Percentiles rank a stretch among this genome's conserved stretches.
Evolutionary conservation across 306 rosid genomes (phyloP).

Genomic region (Castanospermum australe): DNA sequence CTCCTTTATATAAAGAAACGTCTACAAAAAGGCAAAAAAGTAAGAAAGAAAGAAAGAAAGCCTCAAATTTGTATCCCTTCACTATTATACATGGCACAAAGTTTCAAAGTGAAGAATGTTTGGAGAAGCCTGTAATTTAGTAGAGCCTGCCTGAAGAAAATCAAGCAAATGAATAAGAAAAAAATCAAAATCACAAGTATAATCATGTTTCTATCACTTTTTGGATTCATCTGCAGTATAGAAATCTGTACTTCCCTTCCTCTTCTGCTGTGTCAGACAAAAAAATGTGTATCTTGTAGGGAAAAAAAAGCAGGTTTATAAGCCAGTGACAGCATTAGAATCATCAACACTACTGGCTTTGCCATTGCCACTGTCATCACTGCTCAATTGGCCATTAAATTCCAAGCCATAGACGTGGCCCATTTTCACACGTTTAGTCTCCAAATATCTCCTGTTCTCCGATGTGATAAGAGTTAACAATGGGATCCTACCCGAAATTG

Average conservation of each 20-base stretch:
- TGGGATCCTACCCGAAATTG: slow-evolving; percentile 75
- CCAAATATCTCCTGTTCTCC: slow-evolving; percentile 72
- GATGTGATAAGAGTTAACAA: slow-evolving; percentile 65
- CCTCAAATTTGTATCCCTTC: neutral
- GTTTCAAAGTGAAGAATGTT: neutral
- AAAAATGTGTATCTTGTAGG: neutral
- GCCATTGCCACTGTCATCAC: slow-evolving; percentile 39
- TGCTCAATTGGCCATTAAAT: slow-evolving; percentile 28
- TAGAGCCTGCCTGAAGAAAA: neutral
- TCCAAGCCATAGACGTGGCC: slow-evolving; percentile 63
- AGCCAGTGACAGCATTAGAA: slow-evolving; percentile 30
- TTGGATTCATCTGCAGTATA: neutral
- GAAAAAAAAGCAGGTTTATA: slow-evolving; percentile 6
- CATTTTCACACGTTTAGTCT: slow-evolving; percentile 80
- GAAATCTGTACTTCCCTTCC: neutral
- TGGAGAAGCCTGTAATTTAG: neutral
- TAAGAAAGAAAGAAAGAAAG: neutral
- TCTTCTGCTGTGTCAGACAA: neutral
- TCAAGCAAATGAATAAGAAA: slow-evolving; percentile 15
- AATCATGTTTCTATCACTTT: slow-evolving; percentile 1
- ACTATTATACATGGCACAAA: neutral
- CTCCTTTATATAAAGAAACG: neutral
- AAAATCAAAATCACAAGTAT: slow-evolving; percentile 6
- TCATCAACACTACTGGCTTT: slow-evolving; percentile 26
- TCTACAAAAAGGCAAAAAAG: neutral